A percentile compares a stretch with the other conserved stretches of the same genome.
phyloP scores from a whole-genome alignment of 768 basidiomycete genomes.

The Suillus americanus region DNA sequence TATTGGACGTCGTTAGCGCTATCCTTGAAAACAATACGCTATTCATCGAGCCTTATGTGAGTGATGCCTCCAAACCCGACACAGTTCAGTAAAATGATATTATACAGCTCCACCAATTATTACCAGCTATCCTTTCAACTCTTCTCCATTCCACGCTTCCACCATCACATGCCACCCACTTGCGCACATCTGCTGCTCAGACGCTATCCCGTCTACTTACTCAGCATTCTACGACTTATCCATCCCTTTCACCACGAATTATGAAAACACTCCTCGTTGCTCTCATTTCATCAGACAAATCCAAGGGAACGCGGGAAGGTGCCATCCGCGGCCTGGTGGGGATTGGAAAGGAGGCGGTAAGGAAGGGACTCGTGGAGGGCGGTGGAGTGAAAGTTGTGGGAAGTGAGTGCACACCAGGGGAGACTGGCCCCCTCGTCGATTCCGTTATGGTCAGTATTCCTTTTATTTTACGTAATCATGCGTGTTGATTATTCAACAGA shows the following conservation, averaged over 20 bases:
- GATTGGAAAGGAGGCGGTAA: slow-evolving; percentile 81
- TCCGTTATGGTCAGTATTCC: slow-evolving; percentile 57
- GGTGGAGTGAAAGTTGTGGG: slow-evolving; percentile 77
- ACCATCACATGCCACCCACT: slow-evolving; percentile 60
- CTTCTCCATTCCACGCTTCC: slow-evolving; percentile 88
- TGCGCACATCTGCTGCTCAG: slow-evolving; percentile 81
- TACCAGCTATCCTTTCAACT: slow-evolving; percentile 89
- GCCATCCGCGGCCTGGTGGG: slow-evolving; percentile 85
- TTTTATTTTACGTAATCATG: background rate
- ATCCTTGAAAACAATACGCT: slow-evolving; percentile 84
- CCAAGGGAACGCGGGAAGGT: slow-evolving; percentile 82
- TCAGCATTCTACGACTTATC: slow-evolving; percentile 86
- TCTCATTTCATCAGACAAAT: slow-evolving; percentile 69
- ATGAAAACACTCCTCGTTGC: slow-evolving; percentile 93
- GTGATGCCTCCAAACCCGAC: slow-evolving; percentile 29
- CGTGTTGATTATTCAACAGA: slow-evolving; percentile 35
- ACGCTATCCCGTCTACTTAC: slow-evolving; percentile 81
- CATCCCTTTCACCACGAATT: slow-evolving; percentile 82
- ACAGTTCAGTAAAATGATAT: background rate
- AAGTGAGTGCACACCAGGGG: slow-evolving; percentile 47
- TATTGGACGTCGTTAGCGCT: slow-evolving; percentile 83
- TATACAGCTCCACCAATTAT: slow-evolving; percentile 86
- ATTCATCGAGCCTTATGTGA: slow-evolving; percentile 94
- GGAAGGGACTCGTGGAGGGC: slow-evolving; percentile 79
- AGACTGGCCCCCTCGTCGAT: slow-evolving; percentile 43